These are phyloP conservation scores for Diplotaxis tenuifolia DNA, from an alignment of 345 rosid genomes.

Conservation along the genomic window DNA sequence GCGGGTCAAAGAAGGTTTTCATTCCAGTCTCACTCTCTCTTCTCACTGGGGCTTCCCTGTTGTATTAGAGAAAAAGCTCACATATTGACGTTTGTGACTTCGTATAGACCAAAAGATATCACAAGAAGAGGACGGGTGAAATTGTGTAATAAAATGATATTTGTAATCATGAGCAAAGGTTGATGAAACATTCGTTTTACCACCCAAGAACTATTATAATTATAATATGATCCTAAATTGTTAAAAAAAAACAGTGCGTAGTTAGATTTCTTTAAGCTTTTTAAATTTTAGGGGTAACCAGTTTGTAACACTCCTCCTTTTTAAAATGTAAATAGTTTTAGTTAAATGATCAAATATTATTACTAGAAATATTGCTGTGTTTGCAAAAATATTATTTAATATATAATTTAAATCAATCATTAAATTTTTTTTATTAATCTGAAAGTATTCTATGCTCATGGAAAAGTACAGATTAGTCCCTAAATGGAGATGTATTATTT, in stretches of 20 bases:
- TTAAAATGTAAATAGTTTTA: no score
- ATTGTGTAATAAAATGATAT: not conserved
- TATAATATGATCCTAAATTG: not conserved
- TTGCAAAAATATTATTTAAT: no score
- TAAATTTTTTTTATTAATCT: no score
- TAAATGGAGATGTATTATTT: no score
- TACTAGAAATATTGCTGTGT: no score
- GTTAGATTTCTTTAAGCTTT: not conserved
- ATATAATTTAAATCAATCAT: no score
- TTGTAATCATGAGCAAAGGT: not conserved
- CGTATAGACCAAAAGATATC: not conserved
- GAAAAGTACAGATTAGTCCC: no score
- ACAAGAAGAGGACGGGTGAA: not conserved
- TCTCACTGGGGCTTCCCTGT: slow-evolving; percentile 62
- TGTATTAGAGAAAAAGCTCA: slow-evolving; percentile 24
- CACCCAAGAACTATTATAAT: no score
- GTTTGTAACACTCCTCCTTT: no score
- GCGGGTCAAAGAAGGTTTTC: slow-evolving; percentile 42
- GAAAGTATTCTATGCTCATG: no score
- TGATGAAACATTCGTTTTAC: not conserved
- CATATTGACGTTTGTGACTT: slow-evolving; percentile 23
- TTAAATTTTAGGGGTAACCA: not conserved
- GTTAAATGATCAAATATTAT: no score
- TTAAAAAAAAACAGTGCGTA: not conserved
- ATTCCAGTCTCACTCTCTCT: slow-evolving; percentile 50